Percentiles rank a stretch among this genome's conserved stretches.
Evolutionary conservation across 2,329 filamentous ascomycete species (phyloP).

Genomic region (Colletotrichum phormii): DNA sequence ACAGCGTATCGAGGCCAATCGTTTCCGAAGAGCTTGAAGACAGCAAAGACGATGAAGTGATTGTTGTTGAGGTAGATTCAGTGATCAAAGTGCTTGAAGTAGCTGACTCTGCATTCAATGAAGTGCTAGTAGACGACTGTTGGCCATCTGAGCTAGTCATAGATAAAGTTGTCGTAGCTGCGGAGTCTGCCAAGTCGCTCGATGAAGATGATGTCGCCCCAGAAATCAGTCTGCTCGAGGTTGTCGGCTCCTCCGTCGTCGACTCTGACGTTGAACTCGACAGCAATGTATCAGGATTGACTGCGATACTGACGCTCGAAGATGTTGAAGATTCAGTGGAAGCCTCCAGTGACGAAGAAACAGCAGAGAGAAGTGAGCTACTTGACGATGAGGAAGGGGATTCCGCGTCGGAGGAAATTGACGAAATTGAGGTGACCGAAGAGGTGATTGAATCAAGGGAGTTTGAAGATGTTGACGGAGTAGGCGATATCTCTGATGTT

Average conservation of each 20-base stretch:
- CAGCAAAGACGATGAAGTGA: not conserved
- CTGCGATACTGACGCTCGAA: not conserved
- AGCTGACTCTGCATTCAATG: not conserved
- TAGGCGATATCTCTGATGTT: not conserved
- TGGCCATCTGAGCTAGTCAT: not conserved
- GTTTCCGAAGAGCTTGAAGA: not conserved
- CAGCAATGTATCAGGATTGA: not conserved
- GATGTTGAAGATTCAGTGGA: not conserved
- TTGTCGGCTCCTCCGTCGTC: not conserved
- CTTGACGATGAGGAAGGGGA: not conserved
- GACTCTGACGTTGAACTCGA: not conserved
- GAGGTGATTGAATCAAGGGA: not conserved
- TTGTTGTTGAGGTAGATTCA: not conserved
- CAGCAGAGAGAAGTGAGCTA: not conserved
- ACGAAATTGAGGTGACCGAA: not conserved
- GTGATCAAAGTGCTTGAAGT: not conserved
- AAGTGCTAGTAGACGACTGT: not conserved
- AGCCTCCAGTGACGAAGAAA: not conserved
- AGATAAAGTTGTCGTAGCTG: not conserved
- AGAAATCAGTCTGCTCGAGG: not conserved
- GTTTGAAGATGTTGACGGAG: not conserved
- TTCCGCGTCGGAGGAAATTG: not conserved
- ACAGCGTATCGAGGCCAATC: not conserved
- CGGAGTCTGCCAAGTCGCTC: not conserved
- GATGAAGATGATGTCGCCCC: not conserved